Evolutionary conservation across 2,329 filamentous ascomycete genomes (phyloP), one percentile per base, ranked within the genome.

Genomic region (Aureobasidium sp.): DNA sequence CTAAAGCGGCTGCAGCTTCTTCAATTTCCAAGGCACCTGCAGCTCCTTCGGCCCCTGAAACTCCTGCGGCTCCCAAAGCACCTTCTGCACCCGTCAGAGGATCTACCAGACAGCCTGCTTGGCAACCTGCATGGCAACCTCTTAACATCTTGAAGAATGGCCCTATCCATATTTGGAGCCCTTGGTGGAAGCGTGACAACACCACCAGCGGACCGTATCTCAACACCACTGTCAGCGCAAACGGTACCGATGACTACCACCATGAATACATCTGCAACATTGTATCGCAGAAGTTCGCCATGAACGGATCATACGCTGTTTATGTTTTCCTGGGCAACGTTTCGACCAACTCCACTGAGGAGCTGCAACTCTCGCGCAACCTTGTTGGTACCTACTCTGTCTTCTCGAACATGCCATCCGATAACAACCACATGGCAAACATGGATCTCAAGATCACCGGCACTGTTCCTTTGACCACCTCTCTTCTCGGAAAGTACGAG

Each of bases 181-280:
- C 53, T 16, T 58, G 54, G 54, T 58, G 54, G 54, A 58, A 58
- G 54, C 54, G 54, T 58, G 54, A 58, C 32, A 58, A 58, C 32
- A 37, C 39, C 13, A 58, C 54, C 16, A 42, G 42, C 34, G 42
- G 16, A 30, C 34, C 42, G 5, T 47, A 47, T 8, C 25, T 27
- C 29, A 55, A 21, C 59, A 48, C 47, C 7, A 42, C 53, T 4
- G 7, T 8, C 34, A 34, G 42, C 29, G n/a, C 13, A 8, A 48
- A 57, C 30, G 41, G 53, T n/a, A 58, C 54, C 21, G 54, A 58
- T n/a, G 32, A 39, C 6, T 45, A 32, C 48, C 58, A 62, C 34
- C 61, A 77, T 6, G 81, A 92, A 67, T 93, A 89, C 83, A 79
- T 85, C 29, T 84, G 83, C 66, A 89, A 88, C 67, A 79, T 92